Conservation (phyloP, 495 filamentous ascomycete species). For the Friedmanniomyces simplex region DNA sequence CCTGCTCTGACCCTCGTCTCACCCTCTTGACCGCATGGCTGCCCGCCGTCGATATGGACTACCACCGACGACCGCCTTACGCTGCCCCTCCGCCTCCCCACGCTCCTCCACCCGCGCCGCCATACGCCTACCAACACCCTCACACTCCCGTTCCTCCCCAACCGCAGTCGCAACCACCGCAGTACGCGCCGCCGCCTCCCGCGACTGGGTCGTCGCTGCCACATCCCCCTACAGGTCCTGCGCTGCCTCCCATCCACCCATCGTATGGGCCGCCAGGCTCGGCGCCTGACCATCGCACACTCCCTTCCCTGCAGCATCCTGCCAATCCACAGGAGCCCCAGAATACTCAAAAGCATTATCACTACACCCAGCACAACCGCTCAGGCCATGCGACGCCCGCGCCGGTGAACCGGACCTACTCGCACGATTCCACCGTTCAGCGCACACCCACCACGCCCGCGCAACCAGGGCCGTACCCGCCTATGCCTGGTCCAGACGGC, state of each 20-base stretch:
- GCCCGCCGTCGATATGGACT: conserved; percentile 4
- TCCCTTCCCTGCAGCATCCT: conserved; percentile 11
- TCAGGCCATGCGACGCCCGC: conserved; percentile 21
- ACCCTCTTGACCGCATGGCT: conserved; percentile 16
- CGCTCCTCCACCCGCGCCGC: neutral
- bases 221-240: neutral
- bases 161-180: neutral
- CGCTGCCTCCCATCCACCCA: conserved; percentile 13
- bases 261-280: conserved; percentile 4
- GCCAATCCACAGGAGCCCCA: neutral
- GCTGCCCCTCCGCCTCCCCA: conserved; percentile 1
- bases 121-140: neutral
- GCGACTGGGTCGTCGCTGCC: neutral
- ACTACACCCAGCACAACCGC: conserved; percentile 8
- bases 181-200: conserved; percentile 3
- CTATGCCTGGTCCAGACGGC: conserved; percentile 5
- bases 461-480: conserved; percentile 7
- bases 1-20: neutral
- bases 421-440: conserved; percentile 18
- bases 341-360: neutral
- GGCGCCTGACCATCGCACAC: conserved; percentile 1
- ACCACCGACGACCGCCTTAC: neutral
- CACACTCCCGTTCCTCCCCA: neutral
- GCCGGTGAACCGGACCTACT: conserved; percentile 18
- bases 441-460: conserved; percentile 19